These are phyloP conservation scores for Aureobasidium melanogenum DNA, from an alignment of 2,329 filamentous ascomycete genomes.

Conservation along the genomic window DNA sequence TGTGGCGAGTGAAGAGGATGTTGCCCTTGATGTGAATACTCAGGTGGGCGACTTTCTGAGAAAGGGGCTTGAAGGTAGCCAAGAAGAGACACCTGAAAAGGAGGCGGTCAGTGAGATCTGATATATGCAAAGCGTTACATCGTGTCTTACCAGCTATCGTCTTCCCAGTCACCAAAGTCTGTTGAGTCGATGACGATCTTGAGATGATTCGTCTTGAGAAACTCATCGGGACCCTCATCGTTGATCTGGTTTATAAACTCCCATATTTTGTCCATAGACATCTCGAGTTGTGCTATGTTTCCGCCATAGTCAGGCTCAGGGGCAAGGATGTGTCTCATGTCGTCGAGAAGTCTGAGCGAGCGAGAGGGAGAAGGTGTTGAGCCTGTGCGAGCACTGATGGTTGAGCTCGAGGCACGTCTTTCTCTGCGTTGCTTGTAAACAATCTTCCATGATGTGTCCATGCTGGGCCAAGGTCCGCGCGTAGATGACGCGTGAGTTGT, in stretches of 20 bases:
- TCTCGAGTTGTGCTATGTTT: not conserved
- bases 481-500: not conserved
- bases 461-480: not conserved
- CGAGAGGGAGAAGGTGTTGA: not conserved
- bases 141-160: not conserved
- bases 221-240: not conserved
- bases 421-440: not conserved
- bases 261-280: not conserved
- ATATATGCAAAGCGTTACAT: not conserved
- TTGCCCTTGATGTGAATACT: slow-evolving; percentile 1
- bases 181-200: slow-evolving; percentile 4
- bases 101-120: not conserved
- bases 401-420: not conserved
- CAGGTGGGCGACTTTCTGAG: not conserved
- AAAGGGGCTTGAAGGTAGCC: not conserved
- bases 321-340: not conserved
- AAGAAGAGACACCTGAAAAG: not conserved
- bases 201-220: not conserved
- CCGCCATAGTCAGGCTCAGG: not conserved
- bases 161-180: slow-evolving; percentile 3
- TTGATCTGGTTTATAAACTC: not conserved
- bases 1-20: slow-evolving; percentile 5
- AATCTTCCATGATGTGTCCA: not conserved
- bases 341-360: not conserved
- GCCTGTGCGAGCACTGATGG: not conserved